Evolutionary conservation across 768 basidiomycete genomes (phyloP), one percentile per base, ranked within the genome.

Genomic region (Lyophyllum semitale): DNA sequence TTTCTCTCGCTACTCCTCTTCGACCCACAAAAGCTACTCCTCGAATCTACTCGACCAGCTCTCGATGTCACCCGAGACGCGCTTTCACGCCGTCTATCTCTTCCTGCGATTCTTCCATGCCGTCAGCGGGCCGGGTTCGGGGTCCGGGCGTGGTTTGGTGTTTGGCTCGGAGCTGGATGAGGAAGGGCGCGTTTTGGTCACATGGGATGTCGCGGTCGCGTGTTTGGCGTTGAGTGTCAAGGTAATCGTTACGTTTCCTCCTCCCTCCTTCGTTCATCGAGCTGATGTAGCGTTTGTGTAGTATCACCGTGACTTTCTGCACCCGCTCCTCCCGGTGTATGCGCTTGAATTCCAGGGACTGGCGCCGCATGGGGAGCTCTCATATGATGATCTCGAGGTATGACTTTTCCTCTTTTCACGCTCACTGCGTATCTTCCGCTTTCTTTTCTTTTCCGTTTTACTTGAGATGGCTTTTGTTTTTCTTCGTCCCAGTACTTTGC

Each of bases 231-330:
- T 87, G 30, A 80, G 83, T 57, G 78, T 85, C 48, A 89, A 89
- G 78, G 86, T 84, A 9, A 48, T 38, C 51, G 32, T 51, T 32
- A 5, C 27, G 35, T 25, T 51, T 51, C 38, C 50, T 32, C 7
- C 20, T 44, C 25, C 48, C 30, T 25, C 52, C 5, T 35, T 38
- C 37, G 30, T 18, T 8, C 20, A n/a, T 15, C 13, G 13, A 18
- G 4, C 26, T 45, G 12, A 35, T 40, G 29, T 23, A 6, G 6
- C 5, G 35, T 49, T 13, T 32, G 9, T 54, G 13, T 55, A 88
- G 85, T 75, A 83, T 51, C 84, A 88, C 69, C 81, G 86, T 13
- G 87, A 89, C 66, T 80, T 83, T 43, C 67, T 88, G 17, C 59
- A 70, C 1, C 87, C 87, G 11, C 72, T 88, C 6, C 61, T 71